Evolutionary conservation across 2,329 filamentous ascomycete genomes (phyloP).

Genomic region (Fusarium aywerte): DNA sequence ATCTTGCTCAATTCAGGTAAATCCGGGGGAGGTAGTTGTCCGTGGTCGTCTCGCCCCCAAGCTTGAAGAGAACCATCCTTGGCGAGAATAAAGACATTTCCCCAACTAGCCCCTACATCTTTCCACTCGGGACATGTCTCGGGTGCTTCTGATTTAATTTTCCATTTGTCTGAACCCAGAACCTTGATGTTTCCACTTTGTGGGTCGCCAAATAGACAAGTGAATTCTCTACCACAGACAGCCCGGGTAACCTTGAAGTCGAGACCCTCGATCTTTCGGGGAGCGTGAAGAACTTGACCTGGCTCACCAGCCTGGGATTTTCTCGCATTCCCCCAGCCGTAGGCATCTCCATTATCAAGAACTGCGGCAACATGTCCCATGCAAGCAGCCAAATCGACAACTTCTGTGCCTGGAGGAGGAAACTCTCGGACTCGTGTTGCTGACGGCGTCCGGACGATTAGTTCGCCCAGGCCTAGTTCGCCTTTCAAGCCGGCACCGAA

Average conservation of each 20-base stretch:
- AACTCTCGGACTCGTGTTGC: slow-evolving; percentile 68
- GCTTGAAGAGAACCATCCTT: slow-evolving; percentile 69
- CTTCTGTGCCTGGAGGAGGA: slow-evolving; percentile 66
- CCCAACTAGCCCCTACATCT: slow-evolving; percentile 82
- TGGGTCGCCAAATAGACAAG: slow-evolving; percentile 71
- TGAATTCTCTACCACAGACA: slow-evolving; percentile 87
- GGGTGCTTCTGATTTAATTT: slow-evolving; percentile 68
- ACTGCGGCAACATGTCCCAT: slow-evolving; percentile 83
- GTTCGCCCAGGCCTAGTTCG: slow-evolving; percentile 73
- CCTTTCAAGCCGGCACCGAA: slow-evolving; percentile 76
- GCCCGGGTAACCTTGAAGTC: slow-evolving; percentile 73
- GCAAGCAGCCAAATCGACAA: slow-evolving; percentile 75
- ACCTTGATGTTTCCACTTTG: slow-evolving; percentile 70
- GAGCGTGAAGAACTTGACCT: slow-evolving; percentile 64
- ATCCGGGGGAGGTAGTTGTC: slow-evolving; percentile 75
- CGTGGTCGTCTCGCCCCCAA: slow-evolving; percentile 89
- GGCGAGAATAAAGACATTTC: slow-evolving; percentile 77
- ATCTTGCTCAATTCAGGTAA: slow-evolving; percentile 70
- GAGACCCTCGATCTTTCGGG: slow-evolving; percentile 68
- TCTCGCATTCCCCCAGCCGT: slow-evolving; percentile 88
- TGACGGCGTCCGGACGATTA: slow-evolving; percentile 60
- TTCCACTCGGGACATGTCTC: slow-evolving; percentile 66
- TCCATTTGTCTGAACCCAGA: slow-evolving; percentile 81
- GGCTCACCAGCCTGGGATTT: slow-evolving; percentile 83
- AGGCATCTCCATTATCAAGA: slow-evolving; percentile 78